Evolutionary conservation across 768 basidiomycete species (phyloP).

Genomic region (Tulasnella sp.): DNA sequence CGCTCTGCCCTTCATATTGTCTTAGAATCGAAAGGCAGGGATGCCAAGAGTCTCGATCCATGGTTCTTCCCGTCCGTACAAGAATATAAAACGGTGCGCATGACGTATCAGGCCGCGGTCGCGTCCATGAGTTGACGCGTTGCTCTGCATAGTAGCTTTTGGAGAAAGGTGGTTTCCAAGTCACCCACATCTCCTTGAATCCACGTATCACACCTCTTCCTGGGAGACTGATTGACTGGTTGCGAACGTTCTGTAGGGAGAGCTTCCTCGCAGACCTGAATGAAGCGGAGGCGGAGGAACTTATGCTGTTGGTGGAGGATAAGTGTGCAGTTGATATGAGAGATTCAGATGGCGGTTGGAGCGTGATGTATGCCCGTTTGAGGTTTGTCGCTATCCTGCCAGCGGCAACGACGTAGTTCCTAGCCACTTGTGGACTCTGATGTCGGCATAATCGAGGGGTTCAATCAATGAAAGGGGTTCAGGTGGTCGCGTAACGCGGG

Average conservation of each 20-base stretch:
- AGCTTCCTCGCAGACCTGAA: conserved; percentile 45
- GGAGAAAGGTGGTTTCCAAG: conserved; percentile 43
- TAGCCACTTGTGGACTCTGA: too few species aligned
- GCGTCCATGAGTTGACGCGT: neutral
- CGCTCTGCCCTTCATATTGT: conserved; percentile 46
- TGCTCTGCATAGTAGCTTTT: conserved; percentile 36
- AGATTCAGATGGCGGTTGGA: conserved; percentile 52
- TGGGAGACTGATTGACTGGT: conserved; percentile 51
- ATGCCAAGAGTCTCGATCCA: conserved; percentile 55
- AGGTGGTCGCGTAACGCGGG: too few species aligned
- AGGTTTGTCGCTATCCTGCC: conserved; percentile 44
- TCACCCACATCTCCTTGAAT: conserved; percentile 41
- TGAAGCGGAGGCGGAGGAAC: conserved; percentile 43
- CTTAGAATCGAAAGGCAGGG: conserved; percentile 40
- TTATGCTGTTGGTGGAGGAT: conserved; percentile 53
- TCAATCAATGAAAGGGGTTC: too few species aligned
- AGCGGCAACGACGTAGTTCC: too few species aligned
- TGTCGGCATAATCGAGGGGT: too few species aligned
- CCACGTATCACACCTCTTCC: conserved; percentile 45
- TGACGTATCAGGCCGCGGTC: neutral
- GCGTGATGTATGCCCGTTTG: conserved; percentile 61
- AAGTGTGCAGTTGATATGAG: conserved; percentile 44
- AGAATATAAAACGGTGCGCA: conserved; percentile 37
- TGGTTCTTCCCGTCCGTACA: conserved; percentile 75
- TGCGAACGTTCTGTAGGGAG: conserved; percentile 49